These are phyloP conservation scores for Trypanosoma platydactyli DNA, from an alignment of 208 protist species.

Conservation along the genomic window DNA sequence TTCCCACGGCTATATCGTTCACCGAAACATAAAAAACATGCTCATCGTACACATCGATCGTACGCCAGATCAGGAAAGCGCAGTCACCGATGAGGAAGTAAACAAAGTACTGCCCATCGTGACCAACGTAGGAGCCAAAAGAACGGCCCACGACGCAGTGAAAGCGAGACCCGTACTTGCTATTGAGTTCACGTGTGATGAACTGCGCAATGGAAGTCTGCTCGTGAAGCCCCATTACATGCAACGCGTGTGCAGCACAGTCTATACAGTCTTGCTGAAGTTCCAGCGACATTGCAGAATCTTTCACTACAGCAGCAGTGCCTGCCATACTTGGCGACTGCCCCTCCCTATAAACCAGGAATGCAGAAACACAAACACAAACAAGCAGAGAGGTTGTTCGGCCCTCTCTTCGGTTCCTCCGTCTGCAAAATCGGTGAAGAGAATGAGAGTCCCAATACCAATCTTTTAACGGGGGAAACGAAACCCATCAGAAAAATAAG, in stretches of 20 bases:
- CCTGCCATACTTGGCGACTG: slow-evolving; percentile 45
- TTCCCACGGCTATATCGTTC: slow-evolving; percentile 25
- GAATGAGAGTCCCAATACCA: too few relatives aligned
- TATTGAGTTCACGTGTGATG: slow-evolving; percentile 99
- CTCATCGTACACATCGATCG: slow-evolving; percentile 46
- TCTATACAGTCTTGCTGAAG: slow-evolving; percentile 89
- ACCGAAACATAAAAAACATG: slow-evolving; percentile 33
- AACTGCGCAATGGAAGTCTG: slow-evolving; percentile 99
- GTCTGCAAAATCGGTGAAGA: too few relatives aligned
- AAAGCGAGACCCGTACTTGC: slow-evolving; percentile 98
- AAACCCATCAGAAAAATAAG: background rate
- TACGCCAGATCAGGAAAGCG: slow-evolving; percentile 97
- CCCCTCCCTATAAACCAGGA: background rate
- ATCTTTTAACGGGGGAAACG: slow-evolving; percentile 7
- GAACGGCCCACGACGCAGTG: slow-evolving; percentile 99
- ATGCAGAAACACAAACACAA: background rate
- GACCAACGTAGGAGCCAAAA: slow-evolving; percentile 99
- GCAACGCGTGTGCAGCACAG: slow-evolving; percentile 75
- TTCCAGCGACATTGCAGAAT: slow-evolving; percentile 78
- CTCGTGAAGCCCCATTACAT: slow-evolving; percentile 49
- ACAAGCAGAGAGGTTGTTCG: background rate
- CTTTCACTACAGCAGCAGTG: slow-evolving; percentile 63
- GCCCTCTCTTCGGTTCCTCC: background rate
- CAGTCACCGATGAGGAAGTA: slow-evolving; percentile 99
- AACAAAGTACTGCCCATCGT: slow-evolving; percentile 98